Base-by-base conservation (phyloP, 2,329 filamentous ascomycete genomes). In the Pleoardoris graminearum region DNA sequence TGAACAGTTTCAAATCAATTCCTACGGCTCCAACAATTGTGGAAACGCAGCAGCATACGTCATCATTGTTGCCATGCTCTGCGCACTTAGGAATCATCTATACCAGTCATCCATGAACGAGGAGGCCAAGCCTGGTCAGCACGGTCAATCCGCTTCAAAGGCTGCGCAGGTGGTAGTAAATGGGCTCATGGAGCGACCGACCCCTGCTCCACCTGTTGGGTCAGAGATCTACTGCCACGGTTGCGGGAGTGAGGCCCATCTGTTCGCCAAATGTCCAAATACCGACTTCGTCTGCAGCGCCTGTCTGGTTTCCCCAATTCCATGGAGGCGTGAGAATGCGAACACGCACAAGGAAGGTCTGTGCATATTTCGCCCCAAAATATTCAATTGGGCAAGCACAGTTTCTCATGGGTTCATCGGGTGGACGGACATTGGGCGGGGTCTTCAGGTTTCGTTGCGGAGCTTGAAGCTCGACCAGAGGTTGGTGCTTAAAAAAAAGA, bases 11-110 rank as follows among this genome's bases (percentile, higher is more conserved):
- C 25, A 47, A 1, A 42, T 63, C 2, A 27, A 14, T 1, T 21
- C 48, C 3, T 27, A 29, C 3, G 25, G 59, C 19, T 10, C 22
- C 3, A 42, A 37, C 1, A 62, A 59, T 17, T 48, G 35, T 14
- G 57, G 59, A 0, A 62, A 66, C 14, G 50, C 51, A n/a, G 55
- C 57, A 1, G 48, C 57, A 5, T 62, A 61, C 39, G 50, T 54
- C 36, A 56, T 48, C n/a, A 50, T 59, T 4, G 25, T 54, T 7
- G 58, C 60, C 0, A 29, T 60, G 12, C 56, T 62, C 1, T 60
- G 53, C 1, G 44, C 51, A 1, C 19, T 59, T 6, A 50, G 59
- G 11, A 32, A 50, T 7, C 38, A 57, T 11, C 17, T 59, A 4
- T 61, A 63, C 27, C 27, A 33, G 1, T 35, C 39, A 0, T 6